These are phyloP conservation scores for Aquanectria penicillioides DNA, from an alignment of 2,329 filamentous ascomycete genomes.

Conservation along the genomic window DNA sequence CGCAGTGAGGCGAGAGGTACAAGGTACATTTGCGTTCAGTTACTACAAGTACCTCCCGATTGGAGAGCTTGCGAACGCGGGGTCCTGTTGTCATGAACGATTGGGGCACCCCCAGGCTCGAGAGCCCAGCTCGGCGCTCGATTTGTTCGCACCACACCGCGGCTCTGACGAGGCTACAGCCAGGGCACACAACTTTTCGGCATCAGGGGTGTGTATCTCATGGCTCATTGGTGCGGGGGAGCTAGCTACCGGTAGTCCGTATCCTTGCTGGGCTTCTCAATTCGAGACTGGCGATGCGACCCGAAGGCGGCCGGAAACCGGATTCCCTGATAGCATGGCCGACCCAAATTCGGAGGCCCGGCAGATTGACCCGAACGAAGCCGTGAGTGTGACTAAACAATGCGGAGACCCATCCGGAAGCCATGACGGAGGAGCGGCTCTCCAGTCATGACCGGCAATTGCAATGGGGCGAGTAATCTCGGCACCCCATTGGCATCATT, in stretches of 20 bases:
- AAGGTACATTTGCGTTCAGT: not conserved
- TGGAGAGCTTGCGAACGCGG: not conserved
- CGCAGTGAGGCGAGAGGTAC: not conserved
- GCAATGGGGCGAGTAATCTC: too few relatives aligned
- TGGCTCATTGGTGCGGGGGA: not conserved
- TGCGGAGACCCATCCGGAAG: too few relatives aligned
- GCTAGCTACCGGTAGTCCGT: too few relatives aligned
- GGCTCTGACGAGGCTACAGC: not conserved
- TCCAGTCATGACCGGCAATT: too few relatives aligned
- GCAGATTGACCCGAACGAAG: not conserved
- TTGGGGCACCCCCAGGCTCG: not conserved
- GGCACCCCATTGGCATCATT: too few relatives aligned
- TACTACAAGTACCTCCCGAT: not conserved
- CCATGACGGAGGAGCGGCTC: not conserved
- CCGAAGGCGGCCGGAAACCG: not conserved
- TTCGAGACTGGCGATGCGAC: too few relatives aligned
- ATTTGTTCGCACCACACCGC: too few relatives aligned
- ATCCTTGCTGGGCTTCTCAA: too few relatives aligned
- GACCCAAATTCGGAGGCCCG: not conserved
- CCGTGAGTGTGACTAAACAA: too few relatives aligned
- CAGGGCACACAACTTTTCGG: too few relatives aligned
- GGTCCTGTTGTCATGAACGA: conserved; percentile 4
- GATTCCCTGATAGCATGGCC: not conserved
- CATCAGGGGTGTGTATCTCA: not conserved
- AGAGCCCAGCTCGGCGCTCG: too few relatives aligned